Evolutionary conservation across 192 early-diverging fungal genomes (phyloP).

Genomic region (Coemansia sp.): DNA sequence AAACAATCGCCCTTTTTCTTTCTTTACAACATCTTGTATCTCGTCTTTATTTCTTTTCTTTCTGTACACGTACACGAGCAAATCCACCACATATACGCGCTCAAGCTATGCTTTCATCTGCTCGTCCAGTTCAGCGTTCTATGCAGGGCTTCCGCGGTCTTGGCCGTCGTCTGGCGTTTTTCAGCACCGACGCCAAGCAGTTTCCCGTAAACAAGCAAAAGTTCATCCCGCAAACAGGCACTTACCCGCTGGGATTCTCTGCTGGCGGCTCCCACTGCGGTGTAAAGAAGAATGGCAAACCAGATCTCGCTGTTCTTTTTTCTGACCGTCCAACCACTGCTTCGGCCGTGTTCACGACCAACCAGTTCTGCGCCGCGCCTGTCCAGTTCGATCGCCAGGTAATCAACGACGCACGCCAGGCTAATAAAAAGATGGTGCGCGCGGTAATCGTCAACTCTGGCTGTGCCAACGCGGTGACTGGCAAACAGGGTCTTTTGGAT

Average conservation of each 20-base stretch:
- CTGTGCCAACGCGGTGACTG: slow-evolving; percentile 96
- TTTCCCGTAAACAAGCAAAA: slow-evolving; percentile 57
- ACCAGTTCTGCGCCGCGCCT: slow-evolving; percentile 89
- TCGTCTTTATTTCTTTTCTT: not conserved
- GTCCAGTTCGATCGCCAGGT: slow-evolving; percentile 72
- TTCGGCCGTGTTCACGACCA: slow-evolving; percentile 90
- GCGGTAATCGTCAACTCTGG: slow-evolving; percentile 82
- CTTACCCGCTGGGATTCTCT: slow-evolving; percentile 82
- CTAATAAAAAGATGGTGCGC: slow-evolving; percentile 46
- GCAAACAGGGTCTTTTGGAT: slow-evolving; percentile 75
- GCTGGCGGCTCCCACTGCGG: slow-evolving; percentile 74
- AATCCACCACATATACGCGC: not conserved
- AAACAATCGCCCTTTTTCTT: not conserved
- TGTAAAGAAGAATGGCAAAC: slow-evolving; percentile 77
- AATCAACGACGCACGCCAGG: slow-evolving; percentile 55
- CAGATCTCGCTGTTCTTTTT: slow-evolving; percentile 80
- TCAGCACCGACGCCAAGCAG: slow-evolving; percentile 41
- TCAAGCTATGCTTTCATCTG: slow-evolving; percentile 20
- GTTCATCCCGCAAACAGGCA: slow-evolving; percentile 71
- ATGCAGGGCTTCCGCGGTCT: not conserved
- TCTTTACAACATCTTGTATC: not conserved
- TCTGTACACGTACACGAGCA: not conserved
- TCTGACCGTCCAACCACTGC: slow-evolving; percentile 72
- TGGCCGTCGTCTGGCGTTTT: slow-evolving; percentile 5
- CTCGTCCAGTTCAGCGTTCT: slow-evolving; percentile 18